phyloP scores from a whole-genome alignment of 2,329 filamentous ascomycete species.

The Claviceps citrina region DNA sequence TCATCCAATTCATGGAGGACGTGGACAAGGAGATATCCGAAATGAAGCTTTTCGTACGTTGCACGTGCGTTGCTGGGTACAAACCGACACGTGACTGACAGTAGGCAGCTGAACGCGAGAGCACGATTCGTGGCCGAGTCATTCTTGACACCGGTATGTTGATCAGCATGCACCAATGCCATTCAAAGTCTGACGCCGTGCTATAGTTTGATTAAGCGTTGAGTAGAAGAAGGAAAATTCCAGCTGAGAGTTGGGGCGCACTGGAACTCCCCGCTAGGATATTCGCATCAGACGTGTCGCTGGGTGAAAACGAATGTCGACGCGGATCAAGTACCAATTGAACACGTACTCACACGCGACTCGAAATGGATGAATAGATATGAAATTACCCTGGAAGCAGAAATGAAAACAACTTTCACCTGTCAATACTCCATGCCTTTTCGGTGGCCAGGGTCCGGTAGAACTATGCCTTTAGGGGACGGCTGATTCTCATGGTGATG shows the following conservation, averaged over 20 bases:
- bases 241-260: neutral
- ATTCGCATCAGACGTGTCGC: neutral
- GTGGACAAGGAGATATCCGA: conserved; percentile 99
- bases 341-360: neutral
- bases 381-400: conserved; percentile 1
- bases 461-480: neutral
- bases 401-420: conserved; percentile 1
- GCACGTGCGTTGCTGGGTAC: neutral
- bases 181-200: conserved; percentile 3
- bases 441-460: neutral
- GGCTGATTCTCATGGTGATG: neutral
- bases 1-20: conserved; percentile 99
- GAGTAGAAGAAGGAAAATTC: neutral
- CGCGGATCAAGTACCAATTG: neutral
- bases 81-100: conserved; percentile 8
- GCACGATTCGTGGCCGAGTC: conserved; percentile 97
- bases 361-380: conserved; percentile 1
- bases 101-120: conserved; percentile 69
- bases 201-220: conserved; percentile 18
- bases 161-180: neutral
- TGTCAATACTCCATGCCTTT: neutral
- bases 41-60: conserved; percentile 96
- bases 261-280: neutral
- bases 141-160: conserved; percentile 74
- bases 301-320: neutral